Evolutionary conservation across 805 yeast genomes (phyloP).

Genomic region (Saccharomycopsis synnaedendra): DNA sequence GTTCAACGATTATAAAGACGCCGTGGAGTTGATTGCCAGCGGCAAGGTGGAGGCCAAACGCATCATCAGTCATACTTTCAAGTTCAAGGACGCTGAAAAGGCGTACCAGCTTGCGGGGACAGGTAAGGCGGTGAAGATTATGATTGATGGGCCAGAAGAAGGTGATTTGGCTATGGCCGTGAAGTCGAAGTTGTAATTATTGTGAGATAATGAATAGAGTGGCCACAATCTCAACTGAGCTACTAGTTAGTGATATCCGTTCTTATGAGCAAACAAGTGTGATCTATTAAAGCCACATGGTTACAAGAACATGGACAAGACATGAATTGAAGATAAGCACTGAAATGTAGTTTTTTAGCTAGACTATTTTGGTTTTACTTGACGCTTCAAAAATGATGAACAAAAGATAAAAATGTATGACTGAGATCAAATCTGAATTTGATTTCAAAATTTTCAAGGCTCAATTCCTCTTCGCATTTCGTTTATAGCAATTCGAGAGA

Average conservation of each 20-base stretch:
- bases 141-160: slow-evolving; percentile 62
- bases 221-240: neutral
- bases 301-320: neutral
- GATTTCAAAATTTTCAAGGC: too few species aligned
- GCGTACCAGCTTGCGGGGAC: slow-evolving; percentile 62
- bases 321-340: neutral
- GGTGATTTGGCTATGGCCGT: slow-evolving; percentile 7
- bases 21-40: slow-evolving; percentile 53
- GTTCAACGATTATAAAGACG: slow-evolving; percentile 62
- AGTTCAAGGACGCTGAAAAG: slow-evolving; percentile 58
- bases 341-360: neutral
- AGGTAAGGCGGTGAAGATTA: slow-evolving; percentile 55
- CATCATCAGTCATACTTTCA: slow-evolving; percentile 63
- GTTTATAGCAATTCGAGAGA: too few species aligned
- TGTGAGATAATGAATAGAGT: too few species aligned
- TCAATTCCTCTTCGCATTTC: too few species aligned
- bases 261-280: neutral
- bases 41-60: slow-evolving; percentile 58
- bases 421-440: too few species aligned
- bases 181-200: neutral
- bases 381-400: too few species aligned
- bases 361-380: too few species aligned
- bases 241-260: neutral
- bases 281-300: neutral
- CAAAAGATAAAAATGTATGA: too few species aligned